Percentiles rank a stretch among this genome's conserved stretches.
Conservation (phyloP, 495 filamentous ascomycete genomes). For the Aspergillus homomorphus region DNA sequence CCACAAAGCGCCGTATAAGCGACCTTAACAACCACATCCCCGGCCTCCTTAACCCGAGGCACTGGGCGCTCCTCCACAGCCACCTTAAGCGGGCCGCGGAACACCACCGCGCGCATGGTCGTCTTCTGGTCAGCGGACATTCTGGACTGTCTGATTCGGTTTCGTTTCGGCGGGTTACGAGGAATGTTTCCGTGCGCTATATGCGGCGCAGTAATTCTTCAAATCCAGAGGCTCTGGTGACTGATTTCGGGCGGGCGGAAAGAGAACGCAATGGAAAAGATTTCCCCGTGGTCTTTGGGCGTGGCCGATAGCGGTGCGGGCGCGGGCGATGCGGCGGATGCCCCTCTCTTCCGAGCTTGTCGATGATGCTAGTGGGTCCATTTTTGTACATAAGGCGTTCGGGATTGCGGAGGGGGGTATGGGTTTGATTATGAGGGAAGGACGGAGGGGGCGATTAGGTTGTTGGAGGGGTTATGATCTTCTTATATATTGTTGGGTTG, state of each 20-base stretch:
- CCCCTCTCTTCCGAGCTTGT: background rate
- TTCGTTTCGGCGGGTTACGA: background rate
- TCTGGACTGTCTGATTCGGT: background rate
- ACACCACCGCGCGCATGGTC: conserved; percentile 49
- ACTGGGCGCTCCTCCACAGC: conserved; percentile 48
- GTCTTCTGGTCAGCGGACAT: conserved; percentile 23
- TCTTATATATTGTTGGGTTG: background rate
- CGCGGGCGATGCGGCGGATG: too few species aligned
- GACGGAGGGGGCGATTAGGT: background rate
- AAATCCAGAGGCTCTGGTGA: too few species aligned
- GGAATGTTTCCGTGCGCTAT: too few species aligned
- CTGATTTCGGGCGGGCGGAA: too few species aligned
- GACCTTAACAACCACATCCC: conserved; percentile 84
- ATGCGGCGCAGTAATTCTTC: too few species aligned
- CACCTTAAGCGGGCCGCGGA: conserved; percentile 47
- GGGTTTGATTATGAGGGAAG: background rate
- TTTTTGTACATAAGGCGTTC: background rate
- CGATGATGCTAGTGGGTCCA: background rate
- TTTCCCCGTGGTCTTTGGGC: background rate
- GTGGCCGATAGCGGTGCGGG: background rate
- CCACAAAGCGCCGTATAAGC: conserved; percentile 85
- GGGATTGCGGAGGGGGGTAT: background rate
- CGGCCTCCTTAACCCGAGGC: conserved; percentile 61
- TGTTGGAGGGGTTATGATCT: background rate
- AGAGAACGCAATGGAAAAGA: background rate